Percentiles rank a stretch among this genome's conserved stretches.
phyloP scores from a whole-genome alignment of 495 filamentous ascomycete species.

The Tuber borchii region DNA sequence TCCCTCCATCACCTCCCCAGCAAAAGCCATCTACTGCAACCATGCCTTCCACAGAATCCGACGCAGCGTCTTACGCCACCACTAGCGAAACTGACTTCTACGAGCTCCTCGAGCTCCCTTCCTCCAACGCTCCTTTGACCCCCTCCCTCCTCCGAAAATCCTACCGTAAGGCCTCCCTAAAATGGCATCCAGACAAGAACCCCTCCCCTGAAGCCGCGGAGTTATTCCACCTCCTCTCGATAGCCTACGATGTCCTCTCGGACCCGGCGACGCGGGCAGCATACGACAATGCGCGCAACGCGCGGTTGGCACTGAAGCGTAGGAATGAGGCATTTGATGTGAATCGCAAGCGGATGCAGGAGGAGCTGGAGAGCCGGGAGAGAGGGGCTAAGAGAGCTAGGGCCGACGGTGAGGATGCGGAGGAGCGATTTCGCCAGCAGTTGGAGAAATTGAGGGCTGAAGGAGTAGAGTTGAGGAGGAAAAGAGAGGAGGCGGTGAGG shows the following conservation, averaged over 20 bases:
- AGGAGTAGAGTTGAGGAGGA: constrained; percentile 40
- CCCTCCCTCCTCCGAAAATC: constrained; percentile 68
- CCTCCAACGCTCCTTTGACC: constrained; percentile 49
- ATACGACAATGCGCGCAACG: constrained; percentile 65
- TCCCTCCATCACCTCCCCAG: not conserved
- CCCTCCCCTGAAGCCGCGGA: constrained; percentile 44
- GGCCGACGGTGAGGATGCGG: constrained; percentile 48
- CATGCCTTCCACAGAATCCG: constrained; percentile 40
- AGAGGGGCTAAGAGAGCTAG: constrained; percentile 27
- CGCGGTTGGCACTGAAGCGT: constrained; percentile 55
- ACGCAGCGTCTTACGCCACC: constrained; percentile 41
- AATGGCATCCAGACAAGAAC: constrained; percentile 82
- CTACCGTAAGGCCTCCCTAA: constrained; percentile 81
- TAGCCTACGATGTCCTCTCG: constrained; percentile 65
- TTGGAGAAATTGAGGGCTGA: constrained; percentile 46
- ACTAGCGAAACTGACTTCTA: constrained; percentile 75
- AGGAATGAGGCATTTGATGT: constrained; percentile 62
- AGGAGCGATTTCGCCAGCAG: constrained; percentile 47
- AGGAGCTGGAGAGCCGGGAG: constrained; percentile 59
- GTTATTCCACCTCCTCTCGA: constrained; percentile 66
- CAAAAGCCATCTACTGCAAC: not conserved
- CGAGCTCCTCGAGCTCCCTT: constrained; percentile 64
- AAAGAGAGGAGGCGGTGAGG: constrained; percentile 34
- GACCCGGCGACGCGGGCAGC: constrained; percentile 55
- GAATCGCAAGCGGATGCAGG: constrained; percentile 63